Evolutionary conservation across 345 rosid species (phyloP), one percentile per base, ranked within the genome.

Genomic region (Murraya koenigii): DNA sequence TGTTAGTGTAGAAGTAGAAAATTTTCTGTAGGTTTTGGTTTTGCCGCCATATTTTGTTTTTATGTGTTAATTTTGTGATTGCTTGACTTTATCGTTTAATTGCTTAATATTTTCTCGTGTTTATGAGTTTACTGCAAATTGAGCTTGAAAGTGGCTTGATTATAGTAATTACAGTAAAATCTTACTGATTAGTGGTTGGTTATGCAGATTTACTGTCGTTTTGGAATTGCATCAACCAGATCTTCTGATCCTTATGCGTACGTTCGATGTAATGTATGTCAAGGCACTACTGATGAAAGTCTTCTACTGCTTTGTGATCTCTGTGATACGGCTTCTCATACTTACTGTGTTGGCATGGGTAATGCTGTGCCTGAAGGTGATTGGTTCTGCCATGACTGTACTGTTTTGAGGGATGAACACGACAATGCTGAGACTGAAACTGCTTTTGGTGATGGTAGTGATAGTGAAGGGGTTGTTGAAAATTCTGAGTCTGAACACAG

Each of bases 351-450:
- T 60, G 95, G 88, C 47, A 66, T 91, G 78, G 88, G 88, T 44
- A 25, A 47, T 66, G 82, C 90, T 67, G 89, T 91, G 5, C 93
- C 93, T 3, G 86, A 85, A n/a, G 90, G 89, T 56, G 95, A 91
- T 81, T 91, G 92, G 95, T 87, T 83, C 82, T 89, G 93, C 80
- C 78, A 78, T 64, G 93, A 91, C 26, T 91, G 91, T 78, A 59
- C 82, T 41, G 66, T 89, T 78, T 70, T 87, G 35, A 84, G 85
- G 78, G 82, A 75, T 11, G 86, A 87, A 72, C 90, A 85, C 36
- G 73, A 80, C 2, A 76, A 76, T n/a, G 63, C 66, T 52, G 84
- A 83, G 75, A 52, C 56, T 19, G 56, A 52, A 17, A 52, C 56
- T 52, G 56, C 17, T 52, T 52, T 52, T 52, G n/a, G 35, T 64